Evolutionary conservation across 192 early-diverging fungal species (phyloP).

Genomic region (Gamsiella multidivaricata): DNA sequence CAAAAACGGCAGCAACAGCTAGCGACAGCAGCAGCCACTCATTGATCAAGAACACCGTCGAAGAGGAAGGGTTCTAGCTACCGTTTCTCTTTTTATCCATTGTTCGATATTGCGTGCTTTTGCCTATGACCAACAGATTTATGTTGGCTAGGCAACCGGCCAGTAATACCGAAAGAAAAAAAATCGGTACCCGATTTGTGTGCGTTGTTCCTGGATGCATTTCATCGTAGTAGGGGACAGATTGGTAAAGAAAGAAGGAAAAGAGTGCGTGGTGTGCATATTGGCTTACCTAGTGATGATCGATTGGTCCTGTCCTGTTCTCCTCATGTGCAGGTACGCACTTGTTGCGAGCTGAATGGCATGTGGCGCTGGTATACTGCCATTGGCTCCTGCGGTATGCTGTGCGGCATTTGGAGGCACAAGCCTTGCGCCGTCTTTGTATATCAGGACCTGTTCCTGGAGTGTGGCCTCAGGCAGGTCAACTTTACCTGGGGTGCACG

Average conservation of each 20-base stretch:
- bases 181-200: no score
- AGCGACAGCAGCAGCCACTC: no score
- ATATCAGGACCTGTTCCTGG: conserved; percentile 80
- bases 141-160: no score
- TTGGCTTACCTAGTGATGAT: conserved; percentile 82
- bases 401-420: not conserved
- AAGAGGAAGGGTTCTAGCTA: no score
- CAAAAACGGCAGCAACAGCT: no score
- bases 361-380: conserved; percentile 67
- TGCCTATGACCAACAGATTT: no score
- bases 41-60: no score
- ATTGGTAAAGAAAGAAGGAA: not conserved
- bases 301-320: conserved; percentile 90
- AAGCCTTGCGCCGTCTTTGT: conserved; percentile 65
- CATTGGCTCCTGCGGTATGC: not conserved
- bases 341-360: conserved; percentile 85
- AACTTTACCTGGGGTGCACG: conserved; percentile 64
- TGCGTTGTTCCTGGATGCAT: no score
- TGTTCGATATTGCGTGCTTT: no score
- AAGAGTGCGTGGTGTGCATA: conserved; percentile 8
- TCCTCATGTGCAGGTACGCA: conserved; percentile 89
- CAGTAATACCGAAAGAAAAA: no score
- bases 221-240: no score
- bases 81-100: no score
- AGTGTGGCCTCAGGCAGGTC: conserved; percentile 68